Evolutionary conservation across 139 green algal genomes (phyloP).

Genomic region (Axilococcus clingmanii): DNA sequence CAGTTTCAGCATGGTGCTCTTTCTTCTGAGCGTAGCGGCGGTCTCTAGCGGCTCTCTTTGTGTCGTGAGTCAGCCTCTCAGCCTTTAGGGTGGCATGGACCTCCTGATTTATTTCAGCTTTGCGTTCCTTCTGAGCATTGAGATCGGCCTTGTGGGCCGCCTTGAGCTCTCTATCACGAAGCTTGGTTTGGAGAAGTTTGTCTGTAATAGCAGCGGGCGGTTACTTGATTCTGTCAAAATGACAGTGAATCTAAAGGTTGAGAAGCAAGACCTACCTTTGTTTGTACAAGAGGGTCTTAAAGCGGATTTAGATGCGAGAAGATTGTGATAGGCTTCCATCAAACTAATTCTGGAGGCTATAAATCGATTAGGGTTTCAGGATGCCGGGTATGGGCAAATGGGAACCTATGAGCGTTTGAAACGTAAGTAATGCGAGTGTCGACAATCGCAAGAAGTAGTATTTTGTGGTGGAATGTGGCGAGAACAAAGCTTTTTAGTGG

Average conservation of each 20-base stretch:
- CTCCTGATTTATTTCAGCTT: conserved; percentile 7
- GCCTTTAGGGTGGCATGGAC: conserved; percentile 16
- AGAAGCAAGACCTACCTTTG: neutral
- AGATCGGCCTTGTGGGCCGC: conserved; percentile 19
- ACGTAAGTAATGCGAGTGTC: too few species aligned
- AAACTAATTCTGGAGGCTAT: too few species aligned
- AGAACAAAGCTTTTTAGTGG: too few species aligned
- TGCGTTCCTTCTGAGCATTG: neutral
- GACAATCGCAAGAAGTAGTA: too few species aligned
- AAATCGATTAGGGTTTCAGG: too few species aligned
- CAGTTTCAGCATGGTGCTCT: conserved; percentile 22
- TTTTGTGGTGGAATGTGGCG: too few species aligned
- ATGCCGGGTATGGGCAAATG: too few species aligned
- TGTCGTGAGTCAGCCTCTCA: conserved; percentile 27
- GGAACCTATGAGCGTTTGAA: too few species aligned
- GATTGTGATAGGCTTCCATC: too few species aligned
- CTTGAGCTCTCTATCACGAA: conserved; percentile 27
- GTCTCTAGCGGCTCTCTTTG: conserved; percentile 25
- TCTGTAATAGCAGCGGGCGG: conserved; percentile 12
- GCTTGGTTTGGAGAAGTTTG: conserved; percentile 35
- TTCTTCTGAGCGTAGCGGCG: conserved; percentile 7
- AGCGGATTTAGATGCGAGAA: too few species aligned
- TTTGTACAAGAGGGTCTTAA: too few species aligned
- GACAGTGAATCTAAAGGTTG: neutral
- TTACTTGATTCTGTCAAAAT: neutral